These are phyloP conservation scores for Candida sakaeoensis DNA, from an alignment of 805 yeast species.

Conservation along the genomic window DNA sequence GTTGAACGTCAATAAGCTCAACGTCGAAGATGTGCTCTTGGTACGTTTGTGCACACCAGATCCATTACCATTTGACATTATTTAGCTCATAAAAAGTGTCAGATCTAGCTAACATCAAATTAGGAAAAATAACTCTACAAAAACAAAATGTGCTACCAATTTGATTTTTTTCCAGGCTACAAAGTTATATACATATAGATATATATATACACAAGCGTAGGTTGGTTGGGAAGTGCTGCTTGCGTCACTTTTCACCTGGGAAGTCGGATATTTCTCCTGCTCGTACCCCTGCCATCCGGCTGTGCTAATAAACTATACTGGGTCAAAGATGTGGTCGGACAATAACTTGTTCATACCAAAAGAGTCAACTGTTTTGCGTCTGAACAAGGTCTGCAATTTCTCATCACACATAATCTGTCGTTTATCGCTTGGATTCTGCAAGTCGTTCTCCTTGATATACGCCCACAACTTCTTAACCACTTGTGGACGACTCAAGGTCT, in stretches of 20 bases:
- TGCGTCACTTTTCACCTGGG: too few species aligned
- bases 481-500: constrained; percentile 58
- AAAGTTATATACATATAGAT: too few species aligned
- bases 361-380: constrained; percentile 48
- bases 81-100: neutral
- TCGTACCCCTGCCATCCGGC: too few species aligned
- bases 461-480: constrained; percentile 70
- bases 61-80: constrained; percentile 4
- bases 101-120: neutral
- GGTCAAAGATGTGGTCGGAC: constrained; percentile 45
- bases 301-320: too few species aligned
- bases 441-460: constrained; percentile 55
- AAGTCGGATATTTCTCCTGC: too few species aligned
- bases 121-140: neutral
- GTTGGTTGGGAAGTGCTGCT: too few species aligned
- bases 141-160: constrained; percentile 1
- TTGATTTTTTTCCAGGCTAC: neutral
- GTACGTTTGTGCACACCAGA: neutral
- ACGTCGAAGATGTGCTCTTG: constrained; percentile 3
- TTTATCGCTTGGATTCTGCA: constrained; percentile 67
- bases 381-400: constrained; percentile 53
- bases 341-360: constrained; percentile 58
- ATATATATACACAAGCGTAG: too few species aligned
- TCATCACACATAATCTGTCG: constrained; percentile 66
- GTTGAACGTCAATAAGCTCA: neutral